Evolutionary conservation across 495 filamentous ascomycete genomes (phyloP).

Genomic region (Apodospora peruviana): DNA sequence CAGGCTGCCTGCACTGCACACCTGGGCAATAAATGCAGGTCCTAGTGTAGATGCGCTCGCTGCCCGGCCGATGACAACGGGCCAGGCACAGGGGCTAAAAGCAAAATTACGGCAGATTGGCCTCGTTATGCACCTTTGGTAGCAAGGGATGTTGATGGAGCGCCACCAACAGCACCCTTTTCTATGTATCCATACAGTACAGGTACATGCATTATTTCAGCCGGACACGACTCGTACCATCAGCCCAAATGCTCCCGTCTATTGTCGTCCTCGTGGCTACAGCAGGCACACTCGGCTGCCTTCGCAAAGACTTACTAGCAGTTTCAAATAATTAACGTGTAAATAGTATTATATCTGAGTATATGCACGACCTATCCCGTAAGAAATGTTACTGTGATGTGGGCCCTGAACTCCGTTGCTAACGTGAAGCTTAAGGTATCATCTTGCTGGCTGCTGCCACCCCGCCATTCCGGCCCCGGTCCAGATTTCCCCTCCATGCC

Average conservation of each 20-base stretch:
- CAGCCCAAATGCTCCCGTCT: too few relatives aligned
- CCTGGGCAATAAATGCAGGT: too few relatives aligned
- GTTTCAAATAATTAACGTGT: too few relatives aligned
- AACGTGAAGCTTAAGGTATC: background rate
- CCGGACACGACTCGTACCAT: too few relatives aligned
- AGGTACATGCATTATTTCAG: too few relatives aligned
- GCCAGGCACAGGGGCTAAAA: conserved; percentile 7
- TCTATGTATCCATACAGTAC: background rate
- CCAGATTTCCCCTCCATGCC: background rate
- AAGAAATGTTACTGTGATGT: background rate
- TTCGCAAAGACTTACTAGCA: too few relatives aligned
- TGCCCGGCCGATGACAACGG: background rate
- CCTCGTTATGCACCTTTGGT: background rate
- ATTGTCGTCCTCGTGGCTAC: too few relatives aligned
- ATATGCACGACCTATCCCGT: background rate
- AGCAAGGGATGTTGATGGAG: background rate
- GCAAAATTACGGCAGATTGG: conserved; percentile 10
- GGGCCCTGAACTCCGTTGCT: too few relatives aligned
- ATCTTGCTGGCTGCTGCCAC: background rate
- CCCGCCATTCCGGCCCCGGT: background rate
- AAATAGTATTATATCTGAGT: too few relatives aligned
- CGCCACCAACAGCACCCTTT: background rate
- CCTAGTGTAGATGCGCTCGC: background rate
- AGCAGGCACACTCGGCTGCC: too few relatives aligned
- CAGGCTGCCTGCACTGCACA: too few relatives aligned